Evolutionary conservation across 2,329 filamentous ascomycete species (phyloP), one percentile per base, ranked within the genome.

Genomic region (Paraphoma sp.): DNA sequence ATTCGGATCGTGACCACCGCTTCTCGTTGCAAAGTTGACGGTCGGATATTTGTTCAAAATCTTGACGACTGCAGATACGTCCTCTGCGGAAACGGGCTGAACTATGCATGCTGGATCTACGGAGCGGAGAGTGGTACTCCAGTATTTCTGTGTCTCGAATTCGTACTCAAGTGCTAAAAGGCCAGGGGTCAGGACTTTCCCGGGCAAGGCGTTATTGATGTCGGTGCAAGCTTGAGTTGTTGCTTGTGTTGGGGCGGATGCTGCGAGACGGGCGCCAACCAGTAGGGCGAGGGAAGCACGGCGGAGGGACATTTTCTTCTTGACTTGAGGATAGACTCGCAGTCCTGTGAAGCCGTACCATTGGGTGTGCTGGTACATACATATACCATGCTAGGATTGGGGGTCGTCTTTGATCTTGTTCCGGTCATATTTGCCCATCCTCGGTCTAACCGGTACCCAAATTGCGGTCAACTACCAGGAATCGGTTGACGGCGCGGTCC

Each of bases 1-100:
- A 52, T 79, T 78, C 0, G 77, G 75, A 48, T 74, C 68, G 56
- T 81, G 78, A 2, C 80, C 68, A 52, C 70, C 69, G 48, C 69
- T 66, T 30, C 61, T 64, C n/a, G 59, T 62, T 12, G 70, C 67
- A 47, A 73, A 68, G 23, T 60, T 64, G 29, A 67, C 60, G 28
- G 30, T 61, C 18, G 58, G 51, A 30, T 63, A 65, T 45, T 70
- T 64, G 43, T 62, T 56, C 45, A 73, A 52, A n/a, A 66, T 54
- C 12, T 65, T 69, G 23, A 72, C 53, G 8, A 60, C 64, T n/a
- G 54, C 57, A 16, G 66, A 57, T 3, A 72, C 57, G 51, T 72
- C 69, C 33, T 69, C 50, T 29, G 69, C 58, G 48, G 60, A 61
- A 9, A 42, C 56, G 12, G 68, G 70, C 30, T 68, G 66, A 14